Evolutionary conservation across 805 yeast genomes (phyloP).

Genomic region (Brettanomyces nanus): DNA sequence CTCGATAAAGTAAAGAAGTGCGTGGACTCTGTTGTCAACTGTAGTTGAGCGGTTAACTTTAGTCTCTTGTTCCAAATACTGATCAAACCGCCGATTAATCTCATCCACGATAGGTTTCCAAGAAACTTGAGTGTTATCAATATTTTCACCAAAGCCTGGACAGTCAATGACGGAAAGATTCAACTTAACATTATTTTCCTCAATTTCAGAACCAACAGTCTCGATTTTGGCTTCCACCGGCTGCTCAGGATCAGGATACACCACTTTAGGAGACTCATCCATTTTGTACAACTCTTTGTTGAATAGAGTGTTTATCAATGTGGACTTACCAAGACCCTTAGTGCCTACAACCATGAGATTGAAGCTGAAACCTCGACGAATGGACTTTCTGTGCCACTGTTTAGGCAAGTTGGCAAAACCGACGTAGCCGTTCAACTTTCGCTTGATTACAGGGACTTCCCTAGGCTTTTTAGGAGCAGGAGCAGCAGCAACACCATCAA

Average conservation of each 20-base stretch:
- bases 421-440: slow-evolving; percentile 85
- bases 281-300: slow-evolving; percentile 49
- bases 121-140: slow-evolving; percentile 60
- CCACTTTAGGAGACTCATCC: slow-evolving; percentile 14
- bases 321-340: slow-evolving; percentile 87
- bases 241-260: slow-evolving; percentile 35
- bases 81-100: slow-evolving; percentile 77
- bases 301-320: slow-evolving; percentile 86
- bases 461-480: neutral
- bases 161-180: slow-evolving; percentile 79
- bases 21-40: slow-evolving; percentile 84
- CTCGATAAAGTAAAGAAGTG: slow-evolving; percentile 87
- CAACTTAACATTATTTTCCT: slow-evolving; percentile 88
- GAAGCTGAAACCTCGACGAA: slow-evolving; percentile 81
- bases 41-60: slow-evolving; percentile 64
- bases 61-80: slow-evolving; percentile 84
- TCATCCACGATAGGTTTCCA: slow-evolving; percentile 93
- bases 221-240: slow-evolving; percentile 47
- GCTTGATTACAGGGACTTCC: slow-evolving; percentile 42
- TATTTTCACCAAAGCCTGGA: slow-evolving; percentile 89
- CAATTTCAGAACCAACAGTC: slow-evolving; percentile 62
- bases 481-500: neutral
- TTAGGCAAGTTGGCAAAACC: slow-evolving; percentile 97
- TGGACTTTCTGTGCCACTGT: slow-evolving; percentile 95
- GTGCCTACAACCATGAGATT: slow-evolving; percentile 89